Evolutionary conservation across 805 yeast species (phyloP), one percentile per base, ranked within the genome.

Genomic region (Candida coleopterorum): DNA sequence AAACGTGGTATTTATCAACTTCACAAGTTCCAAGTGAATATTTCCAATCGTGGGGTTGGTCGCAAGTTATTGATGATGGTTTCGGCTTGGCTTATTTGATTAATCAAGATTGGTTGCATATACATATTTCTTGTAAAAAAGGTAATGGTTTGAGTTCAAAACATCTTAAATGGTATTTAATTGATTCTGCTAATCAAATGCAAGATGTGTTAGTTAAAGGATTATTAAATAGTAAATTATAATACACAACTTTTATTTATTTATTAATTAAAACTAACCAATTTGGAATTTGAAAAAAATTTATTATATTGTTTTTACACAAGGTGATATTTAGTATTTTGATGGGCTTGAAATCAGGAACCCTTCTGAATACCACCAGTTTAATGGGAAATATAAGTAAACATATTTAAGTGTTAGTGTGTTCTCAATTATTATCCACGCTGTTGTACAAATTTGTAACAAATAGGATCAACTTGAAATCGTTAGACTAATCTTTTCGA

Each of bases 21-120:
- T 87, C 96, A 1, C 97, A 90, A 62, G 71, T 90, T 46, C 83
- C 93, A 7, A 83, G 94, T 4, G 71, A 66, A 45, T 70, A 70
- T 60, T 85, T 87, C 63, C 87, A 87, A 57, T 89, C 94, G 30
- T 90, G 89, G 72, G 98, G 98, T 23, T 90, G 88, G 86, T 77
- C 96, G 14, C 95, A 94, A 59, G 97, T 93, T 34, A 79, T 84
- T 49, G 95, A 89, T 54, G 85, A 82, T 43, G 98, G 98, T 7
- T 80, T 85, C 52, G 98, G 97, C 6, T 72, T 86, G 44, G 97
- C 96, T 7, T 90, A 90, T 68, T 86, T 88, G 86, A 72, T 90
- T 53, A 88, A 85, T 70, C 76, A 77, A 41, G 83, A 89, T 49
- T 81, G 85, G 78, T 53, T 88, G 46, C 90, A 88, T 56, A 78